These are phyloP conservation scores for Tolypocladium album DNA, from an alignment of 2,329 filamentous ascomycete species.

Conservation along the genomic window DNA sequence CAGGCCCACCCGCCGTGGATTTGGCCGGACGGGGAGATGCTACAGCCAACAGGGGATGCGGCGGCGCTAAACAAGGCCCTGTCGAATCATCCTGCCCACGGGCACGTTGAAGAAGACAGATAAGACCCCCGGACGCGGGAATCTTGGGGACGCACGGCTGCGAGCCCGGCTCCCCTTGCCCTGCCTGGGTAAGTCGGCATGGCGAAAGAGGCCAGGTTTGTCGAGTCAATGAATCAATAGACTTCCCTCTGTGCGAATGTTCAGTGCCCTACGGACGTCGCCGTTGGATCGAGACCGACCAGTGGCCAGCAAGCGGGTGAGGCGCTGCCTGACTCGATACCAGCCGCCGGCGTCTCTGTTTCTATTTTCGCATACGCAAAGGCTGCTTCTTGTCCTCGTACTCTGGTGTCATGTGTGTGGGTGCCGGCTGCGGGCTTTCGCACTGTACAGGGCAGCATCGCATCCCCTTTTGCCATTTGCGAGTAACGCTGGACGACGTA, in stretches of 20 bases:
- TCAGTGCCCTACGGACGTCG: neutral
- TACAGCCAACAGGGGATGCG: neutral
- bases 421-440: neutral
- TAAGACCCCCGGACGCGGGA: neutral
- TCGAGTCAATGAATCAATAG: neutral
- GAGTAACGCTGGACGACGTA: neutral
- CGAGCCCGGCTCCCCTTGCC: neutral
- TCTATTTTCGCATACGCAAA: neutral
- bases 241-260: neutral
- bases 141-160: neutral
- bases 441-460: neutral
- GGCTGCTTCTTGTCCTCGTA: neutral
- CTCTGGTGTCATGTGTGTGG: neutral
- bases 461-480: neutral
- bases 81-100: conserved; percentile 23
- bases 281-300: neutral
- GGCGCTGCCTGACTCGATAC: neutral
- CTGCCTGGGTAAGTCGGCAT: neutral
- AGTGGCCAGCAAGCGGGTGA: neutral
- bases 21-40: neutral
- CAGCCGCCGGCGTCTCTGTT: neutral
- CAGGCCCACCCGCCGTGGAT: neutral
- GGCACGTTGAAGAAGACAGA: conserved; percentile 16
- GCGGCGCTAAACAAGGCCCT: conserved; percentile 5
- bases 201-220: neutral